phyloP scores from a whole-genome alignment of 306 rosid species.

The Dryas octopetala region DNA sequence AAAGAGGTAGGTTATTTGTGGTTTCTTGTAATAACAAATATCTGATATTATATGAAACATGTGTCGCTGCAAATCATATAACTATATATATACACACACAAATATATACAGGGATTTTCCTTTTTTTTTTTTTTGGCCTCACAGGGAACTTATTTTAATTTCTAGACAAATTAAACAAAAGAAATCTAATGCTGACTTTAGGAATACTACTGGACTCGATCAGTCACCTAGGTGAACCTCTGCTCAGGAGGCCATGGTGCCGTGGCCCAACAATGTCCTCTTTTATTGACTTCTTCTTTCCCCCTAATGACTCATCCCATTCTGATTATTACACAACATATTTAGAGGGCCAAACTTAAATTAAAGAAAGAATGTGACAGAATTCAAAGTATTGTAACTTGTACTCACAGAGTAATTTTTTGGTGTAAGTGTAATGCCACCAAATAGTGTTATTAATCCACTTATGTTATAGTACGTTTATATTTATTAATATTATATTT shows the following conservation, averaged over 20 bases:
- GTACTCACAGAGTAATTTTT: no score
- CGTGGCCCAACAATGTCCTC: slow-evolving; percentile 5
- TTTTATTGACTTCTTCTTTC: neutral
- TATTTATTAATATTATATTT: no score
- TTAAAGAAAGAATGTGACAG: neutral
- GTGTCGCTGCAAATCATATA: neutral
- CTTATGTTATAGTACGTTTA: no score
- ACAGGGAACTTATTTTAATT: neutral
- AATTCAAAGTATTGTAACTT: neutral
- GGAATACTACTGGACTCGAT: neutral
- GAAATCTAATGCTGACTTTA: slow-evolving; percentile 18
- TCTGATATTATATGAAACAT: neutral
- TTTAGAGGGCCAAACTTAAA: neutral
- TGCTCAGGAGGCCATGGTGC: neutral
- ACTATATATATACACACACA: no score
- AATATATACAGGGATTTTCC: no score
- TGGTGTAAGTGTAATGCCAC: no score
- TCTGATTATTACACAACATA: neutral
- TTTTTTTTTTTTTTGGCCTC: no score
- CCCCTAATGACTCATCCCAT: neutral
- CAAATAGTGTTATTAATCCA: no score
- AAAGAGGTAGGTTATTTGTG: no score
- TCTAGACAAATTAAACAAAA: slow-evolving; percentile 9
- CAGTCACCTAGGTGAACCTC: neutral
- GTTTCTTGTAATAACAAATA: neutral